phyloP scores from a whole-genome alignment of 805 yeast species.

The Lachancea thermotolerans region DNA sequence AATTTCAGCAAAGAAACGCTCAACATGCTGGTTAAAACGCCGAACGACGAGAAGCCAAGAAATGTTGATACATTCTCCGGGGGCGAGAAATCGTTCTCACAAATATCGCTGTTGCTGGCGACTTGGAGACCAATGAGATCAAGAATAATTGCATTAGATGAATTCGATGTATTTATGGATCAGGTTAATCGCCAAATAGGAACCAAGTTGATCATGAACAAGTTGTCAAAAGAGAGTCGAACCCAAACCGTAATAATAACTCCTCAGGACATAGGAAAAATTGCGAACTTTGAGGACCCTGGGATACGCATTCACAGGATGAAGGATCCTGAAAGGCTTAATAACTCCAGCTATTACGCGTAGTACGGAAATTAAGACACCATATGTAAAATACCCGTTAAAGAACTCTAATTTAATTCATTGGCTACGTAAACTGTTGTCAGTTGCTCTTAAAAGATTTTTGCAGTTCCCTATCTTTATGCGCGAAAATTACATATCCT shows the following conservation, averaged over 20 bases:
- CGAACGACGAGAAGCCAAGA: slow-evolving; percentile 50
- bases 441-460: too few species aligned
- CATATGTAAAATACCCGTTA: too few species aligned
- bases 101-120: slow-evolving; percentile 76
- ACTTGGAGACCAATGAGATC: slow-evolving; percentile 93
- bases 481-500: too few species aligned
- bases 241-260: slow-evolving; percentile 90
- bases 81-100: slow-evolving; percentile 94
- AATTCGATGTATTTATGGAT: slow-evolving; percentile 97
- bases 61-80: slow-evolving; percentile 85
- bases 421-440: too few species aligned
- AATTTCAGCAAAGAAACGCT: slow-evolving; percentile 47
- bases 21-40: slow-evolving; percentile 54
- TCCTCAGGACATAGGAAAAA: slow-evolving; percentile 75
- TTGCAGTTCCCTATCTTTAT: too few species aligned
- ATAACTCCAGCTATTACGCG: slow-evolving; percentile 19
- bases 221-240: slow-evolving; percentile 45
- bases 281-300: slow-evolving; percentile 55
- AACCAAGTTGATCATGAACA: slow-evolving; percentile 62
- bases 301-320: slow-evolving; percentile 61
- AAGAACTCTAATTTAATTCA: too few species aligned
- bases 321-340: slow-evolving; percentile 35
- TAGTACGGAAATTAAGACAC: not conserved
- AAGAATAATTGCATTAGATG: slow-evolving; percentile 84
- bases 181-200: slow-evolving; percentile 80